These are phyloP conservation scores for Bolboschoenus planiculmis DNA, from an alignment of 176 grass and related monocot genomes.

Conservation along the genomic window DNA sequence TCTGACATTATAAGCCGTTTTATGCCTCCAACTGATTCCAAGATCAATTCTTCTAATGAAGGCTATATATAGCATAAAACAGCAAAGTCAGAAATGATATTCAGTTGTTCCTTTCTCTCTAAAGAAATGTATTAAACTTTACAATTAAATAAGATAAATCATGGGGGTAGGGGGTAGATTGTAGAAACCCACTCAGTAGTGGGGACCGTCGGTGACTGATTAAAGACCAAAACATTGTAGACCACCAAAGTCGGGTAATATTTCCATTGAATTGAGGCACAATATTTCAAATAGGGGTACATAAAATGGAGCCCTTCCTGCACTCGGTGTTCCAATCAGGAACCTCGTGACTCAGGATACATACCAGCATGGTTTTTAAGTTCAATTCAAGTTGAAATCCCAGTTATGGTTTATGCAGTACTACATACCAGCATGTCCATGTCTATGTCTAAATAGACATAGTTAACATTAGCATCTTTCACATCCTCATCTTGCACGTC, in stretches of 20 bases:
- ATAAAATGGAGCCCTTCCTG: background rate
- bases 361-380: background rate
- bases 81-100: background rate
- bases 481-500: background rate
- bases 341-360: background rate
- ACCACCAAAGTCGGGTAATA: background rate
- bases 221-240: background rate
- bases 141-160: no score
- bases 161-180: no score
- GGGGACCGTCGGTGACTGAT: background rate
- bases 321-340: background rate
- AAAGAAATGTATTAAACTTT: no score
- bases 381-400: background rate
- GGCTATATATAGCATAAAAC: background rate
- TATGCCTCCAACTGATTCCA: background rate
- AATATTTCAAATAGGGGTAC: background rate
- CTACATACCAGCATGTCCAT: background rate
- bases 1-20: background rate
- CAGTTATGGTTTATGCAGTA: background rate
- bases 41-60: background rate
- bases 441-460: background rate
- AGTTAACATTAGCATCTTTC: background rate
- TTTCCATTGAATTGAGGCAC: background rate
- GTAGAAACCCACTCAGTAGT: background rate
- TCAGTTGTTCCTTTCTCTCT: no score